A percentile compares a stretch with the other conserved stretches of the same genome.
Conservation (phyloP, 208 protist species). For the Porcisia hertigi region DNA sequence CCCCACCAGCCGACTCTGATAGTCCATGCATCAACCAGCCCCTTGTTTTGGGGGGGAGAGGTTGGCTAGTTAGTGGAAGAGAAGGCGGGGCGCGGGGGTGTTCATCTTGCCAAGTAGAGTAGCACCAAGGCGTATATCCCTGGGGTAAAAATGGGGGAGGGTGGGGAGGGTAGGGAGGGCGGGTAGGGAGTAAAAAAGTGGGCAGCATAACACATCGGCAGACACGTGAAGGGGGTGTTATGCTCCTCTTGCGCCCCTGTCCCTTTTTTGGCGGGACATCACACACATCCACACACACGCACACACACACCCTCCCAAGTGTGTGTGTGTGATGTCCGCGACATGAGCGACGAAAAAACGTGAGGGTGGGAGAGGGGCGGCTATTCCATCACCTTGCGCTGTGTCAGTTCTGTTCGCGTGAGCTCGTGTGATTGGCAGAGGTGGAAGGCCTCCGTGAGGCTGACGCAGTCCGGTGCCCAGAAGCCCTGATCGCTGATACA, state of each 20-base stretch:
- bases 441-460: slow-evolving; percentile 74
- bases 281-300: background rate
- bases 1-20: background rate
- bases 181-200: too few species aligned
- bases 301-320: background rate
- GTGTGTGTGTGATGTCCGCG: background rate
- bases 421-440: slow-evolving; percentile 73
- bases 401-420: slow-evolving; percentile 39
- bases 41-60: background rate
- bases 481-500: slow-evolving; percentile 79
- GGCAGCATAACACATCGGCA: too few species aligned
- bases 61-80: background rate
- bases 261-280: background rate
- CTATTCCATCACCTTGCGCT: slow-evolving; percentile 5
- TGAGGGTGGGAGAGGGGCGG: background rate
- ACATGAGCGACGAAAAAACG: background rate
- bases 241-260: too few species aligned
- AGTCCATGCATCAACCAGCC: background rate
- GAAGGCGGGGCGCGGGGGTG: background rate
- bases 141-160: background rate
- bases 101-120: background rate
- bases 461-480: slow-evolving; percentile 62
- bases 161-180: too few species aligned
- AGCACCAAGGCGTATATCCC: background rate
- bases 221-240: too few species aligned